Base-by-base conservation (phyloP, 1,284 basidiomycete species). In the Microbotryum saponariae region DNA sequence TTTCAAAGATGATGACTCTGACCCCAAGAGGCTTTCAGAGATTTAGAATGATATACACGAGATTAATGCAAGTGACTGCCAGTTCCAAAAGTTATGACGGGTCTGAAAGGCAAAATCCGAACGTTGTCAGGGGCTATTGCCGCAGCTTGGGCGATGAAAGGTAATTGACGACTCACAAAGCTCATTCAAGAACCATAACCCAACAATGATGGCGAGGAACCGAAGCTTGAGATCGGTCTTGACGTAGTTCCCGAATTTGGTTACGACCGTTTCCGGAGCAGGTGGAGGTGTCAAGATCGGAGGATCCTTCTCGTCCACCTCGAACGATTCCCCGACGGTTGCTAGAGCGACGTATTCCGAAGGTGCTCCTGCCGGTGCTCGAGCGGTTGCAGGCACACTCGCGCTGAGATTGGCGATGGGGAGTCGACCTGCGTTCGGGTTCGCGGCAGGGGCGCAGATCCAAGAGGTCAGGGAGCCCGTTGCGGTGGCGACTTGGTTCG, bases 401-500 rank as follows among this genome's bases (percentile, higher is more conserved):
- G 42, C 23, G n/a, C 52, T 53, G 49, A 42, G 45, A 1, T 46
- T 25, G 7, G 46, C 42, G 20, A 60, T 49, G 0, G 62, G 62
- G 6, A 59, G 33, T 5, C 60, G 56, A 10, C 51, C 23, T 1
- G 21, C 16, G 10, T 52, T 21, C 12, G 44, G 29, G 1, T 49
- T 16, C 49, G n/a, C 27, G 46, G 48, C 52, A 55, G 75, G 73
- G 37, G 78, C 76, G 64, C 88, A 89, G 55, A 89, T 79, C 80
- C 83, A 84, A 56, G 77, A 78, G 6, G 89, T 89, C 61, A 91
- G 77, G 60, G 85, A 81, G 21, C 83, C 83, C 1, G 87, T 89
- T 9, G 89, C 88, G 67, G 81, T 81, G 9, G 88, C 83, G 54
- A 89, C 83, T 67, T 83, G 82, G 74, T 91, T 82, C 58, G 83